phyloP scores from a whole-genome alignment of 345 rosid species.

The Moricandia moricandioides region DNA sequence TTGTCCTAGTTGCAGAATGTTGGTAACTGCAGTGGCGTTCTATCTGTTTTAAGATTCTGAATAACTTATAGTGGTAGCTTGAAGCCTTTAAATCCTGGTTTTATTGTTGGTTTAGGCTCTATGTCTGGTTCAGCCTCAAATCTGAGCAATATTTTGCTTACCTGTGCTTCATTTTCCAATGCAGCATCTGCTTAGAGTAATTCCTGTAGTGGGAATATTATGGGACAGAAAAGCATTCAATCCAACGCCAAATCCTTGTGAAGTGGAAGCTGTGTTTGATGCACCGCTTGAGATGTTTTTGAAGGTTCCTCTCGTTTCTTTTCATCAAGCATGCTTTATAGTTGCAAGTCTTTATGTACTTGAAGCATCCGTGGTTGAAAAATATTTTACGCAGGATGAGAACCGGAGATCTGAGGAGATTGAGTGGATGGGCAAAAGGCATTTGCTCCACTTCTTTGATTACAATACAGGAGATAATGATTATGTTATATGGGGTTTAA shows the following conservation, averaged over 20 bases:
- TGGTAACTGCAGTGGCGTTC: background rate
- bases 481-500: conserved; percentile 66
- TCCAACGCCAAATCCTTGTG: conserved; percentile 65
- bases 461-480: conserved; percentile 31
- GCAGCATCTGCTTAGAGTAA: conserved; percentile 83
- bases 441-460: conserved; percentile 57
- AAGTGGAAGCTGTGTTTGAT: conserved; percentile 80
- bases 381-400: conserved; percentile 52
- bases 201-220: conserved; percentile 74
- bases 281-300: conserved; percentile 82
- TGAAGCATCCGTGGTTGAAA: background rate
- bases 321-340: background rate
- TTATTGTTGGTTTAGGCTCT: background rate
- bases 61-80: background rate
- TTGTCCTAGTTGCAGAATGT: background rate
- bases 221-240: conserved; percentile 49
- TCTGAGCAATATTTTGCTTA: background rate
- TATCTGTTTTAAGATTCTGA: background rate
- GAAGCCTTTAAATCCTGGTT: background rate
- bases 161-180: conserved; percentile 14
- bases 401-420: conserved; percentile 45
- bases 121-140: background rate
- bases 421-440: conserved; percentile 60
- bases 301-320: conserved; percentile 44
- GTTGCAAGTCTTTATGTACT: background rate